phyloP scores from a whole-genome alignment of 345 rosid species.

The Murraya koenigii region DNA sequence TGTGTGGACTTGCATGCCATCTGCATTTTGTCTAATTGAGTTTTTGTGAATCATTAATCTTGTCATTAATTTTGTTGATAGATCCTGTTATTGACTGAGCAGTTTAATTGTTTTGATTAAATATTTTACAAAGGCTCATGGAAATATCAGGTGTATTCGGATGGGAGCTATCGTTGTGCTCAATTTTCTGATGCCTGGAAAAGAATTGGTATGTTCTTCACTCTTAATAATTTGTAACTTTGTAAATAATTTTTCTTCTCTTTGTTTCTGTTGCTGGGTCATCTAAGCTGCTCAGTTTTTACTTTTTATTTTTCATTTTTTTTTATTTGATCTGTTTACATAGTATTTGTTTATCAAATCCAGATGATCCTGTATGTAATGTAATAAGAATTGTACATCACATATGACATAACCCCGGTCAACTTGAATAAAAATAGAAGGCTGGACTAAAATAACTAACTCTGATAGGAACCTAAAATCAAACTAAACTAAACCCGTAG shows the following conservation, averaged over 20 bases:
- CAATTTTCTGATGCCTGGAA: conserved; percentile 54
- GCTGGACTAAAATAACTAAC: not conserved
- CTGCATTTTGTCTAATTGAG: not conserved
- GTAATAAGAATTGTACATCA: not conserved
- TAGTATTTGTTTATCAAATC: not conserved
- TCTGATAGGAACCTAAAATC: not conserved
- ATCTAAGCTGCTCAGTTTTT: not conserved
- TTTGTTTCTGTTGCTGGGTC: not conserved
- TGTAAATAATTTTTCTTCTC: not conserved
- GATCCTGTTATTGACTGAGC: not conserved
- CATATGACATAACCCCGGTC: not conserved
- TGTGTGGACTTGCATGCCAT: not conserved
- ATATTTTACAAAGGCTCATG: not conserved
- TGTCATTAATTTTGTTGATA: not conserved
- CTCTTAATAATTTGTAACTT: conserved; percentile 3
- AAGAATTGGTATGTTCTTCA: conserved; percentile 47
- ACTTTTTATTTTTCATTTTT: too few species aligned
- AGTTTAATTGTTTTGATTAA: not conserved
- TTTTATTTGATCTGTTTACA: not conserved
- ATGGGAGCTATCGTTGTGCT: conserved; percentile 66
- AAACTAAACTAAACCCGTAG: not conserved
- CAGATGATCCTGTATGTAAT: not conserved
- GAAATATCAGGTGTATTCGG: conserved; percentile 59
- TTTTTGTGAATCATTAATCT: not conserved
- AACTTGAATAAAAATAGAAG: not conserved